Evolutionary conservation across 805 yeast genomes (phyloP).

Genomic region (Metschnikowia arizonensis): DNA sequence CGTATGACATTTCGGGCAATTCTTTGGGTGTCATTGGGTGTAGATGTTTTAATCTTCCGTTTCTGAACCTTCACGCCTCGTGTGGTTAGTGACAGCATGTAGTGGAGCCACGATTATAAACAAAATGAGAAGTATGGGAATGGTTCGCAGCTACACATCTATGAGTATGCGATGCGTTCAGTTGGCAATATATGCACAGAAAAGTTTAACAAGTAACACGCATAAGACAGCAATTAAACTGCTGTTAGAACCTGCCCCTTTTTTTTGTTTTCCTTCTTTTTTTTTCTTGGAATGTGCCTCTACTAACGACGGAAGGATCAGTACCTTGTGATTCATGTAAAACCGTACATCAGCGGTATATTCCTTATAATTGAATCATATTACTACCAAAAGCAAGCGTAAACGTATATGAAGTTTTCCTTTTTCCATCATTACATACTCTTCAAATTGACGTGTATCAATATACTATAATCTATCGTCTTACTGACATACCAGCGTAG

Average conservation of each 20-base stretch:
- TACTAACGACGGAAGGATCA: not conserved
- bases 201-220: not conserved
- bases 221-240: not conserved
- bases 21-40: slow-evolving; percentile 14
- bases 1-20: slow-evolving; percentile 32
- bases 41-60: slow-evolving; percentile 19
- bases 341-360: not conserved
- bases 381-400: not conserved
- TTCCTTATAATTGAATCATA: too few relatives aligned
- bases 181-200: not conserved
- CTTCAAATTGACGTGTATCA: not conserved
- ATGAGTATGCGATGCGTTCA: not conserved
- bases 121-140: slow-evolving; percentile 1
- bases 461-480: not conserved
- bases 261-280: not conserved
- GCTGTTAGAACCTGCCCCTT: too few relatives aligned
- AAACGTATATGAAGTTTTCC: not conserved
- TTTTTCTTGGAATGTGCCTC: not conserved
- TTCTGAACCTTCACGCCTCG: slow-evolving; percentile 23
- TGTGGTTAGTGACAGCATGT: slow-evolving; percentile 7
- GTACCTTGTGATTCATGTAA: not conserved
- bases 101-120: not conserved
- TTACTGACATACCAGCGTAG: not conserved
- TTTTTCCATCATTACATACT: not conserved
- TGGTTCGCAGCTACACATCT: not conserved